Conservation (phyloP, 2,329 filamentous ascomycete genomes). For the Cytospora mali region DNA sequence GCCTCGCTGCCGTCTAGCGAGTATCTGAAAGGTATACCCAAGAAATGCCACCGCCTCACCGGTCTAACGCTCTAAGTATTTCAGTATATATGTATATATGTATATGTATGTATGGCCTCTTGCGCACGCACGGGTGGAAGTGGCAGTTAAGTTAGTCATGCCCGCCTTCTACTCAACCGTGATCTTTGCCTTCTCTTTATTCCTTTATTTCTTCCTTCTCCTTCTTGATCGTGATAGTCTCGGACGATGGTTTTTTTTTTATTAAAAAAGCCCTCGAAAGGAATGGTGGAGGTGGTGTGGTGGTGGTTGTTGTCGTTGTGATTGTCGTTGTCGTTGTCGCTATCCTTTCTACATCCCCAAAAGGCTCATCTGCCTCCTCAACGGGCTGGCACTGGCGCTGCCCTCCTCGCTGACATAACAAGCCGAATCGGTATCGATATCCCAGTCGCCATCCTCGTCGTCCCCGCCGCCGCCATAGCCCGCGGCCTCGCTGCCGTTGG, state of each 20-base stretch:
- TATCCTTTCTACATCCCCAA: constrained; percentile 56
- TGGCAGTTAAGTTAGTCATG: too few relatives aligned
- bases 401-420: constrained; percentile 74
- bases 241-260: too few relatives aligned
- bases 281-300: too few relatives aligned
- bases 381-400: constrained; percentile 66
- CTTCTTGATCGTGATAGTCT: background rate
- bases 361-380: constrained; percentile 74
- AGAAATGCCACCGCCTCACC: constrained; percentile 15
- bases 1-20: constrained; percentile 19
- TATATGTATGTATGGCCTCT: constrained; percentile 6
- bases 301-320: background rate
- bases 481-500: constrained; percentile 38
- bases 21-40: constrained; percentile 7
- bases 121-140: background rate
- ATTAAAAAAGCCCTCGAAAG: too few relatives aligned
- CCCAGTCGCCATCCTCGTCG: constrained; percentile 73
- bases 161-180: background rate
- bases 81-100: too few relatives aligned
- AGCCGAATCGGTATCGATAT: constrained; percentile 88
- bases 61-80: background rate
- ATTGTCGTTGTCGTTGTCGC: background rate
- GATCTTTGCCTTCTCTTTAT: background rate
- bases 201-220: background rate
- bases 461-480: constrained; percentile 59